phyloP scores from a whole-genome alignment of 306 rosid genomes.

The Vicia sativa region DNA sequence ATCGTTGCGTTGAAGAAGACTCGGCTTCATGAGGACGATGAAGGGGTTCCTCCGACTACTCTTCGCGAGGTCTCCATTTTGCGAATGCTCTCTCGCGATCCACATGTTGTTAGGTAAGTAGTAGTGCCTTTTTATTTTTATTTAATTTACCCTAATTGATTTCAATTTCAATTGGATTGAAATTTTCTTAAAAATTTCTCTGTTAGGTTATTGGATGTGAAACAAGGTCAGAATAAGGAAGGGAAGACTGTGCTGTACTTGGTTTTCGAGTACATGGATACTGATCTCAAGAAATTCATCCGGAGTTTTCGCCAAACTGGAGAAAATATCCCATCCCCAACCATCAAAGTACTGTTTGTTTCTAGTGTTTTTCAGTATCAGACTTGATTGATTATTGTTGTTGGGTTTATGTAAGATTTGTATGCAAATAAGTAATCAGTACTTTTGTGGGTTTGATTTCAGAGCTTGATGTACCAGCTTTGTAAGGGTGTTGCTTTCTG shows the following conservation, averaged over 20 bases:
- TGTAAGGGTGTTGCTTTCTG: constrained; percentile 98
- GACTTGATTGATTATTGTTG: background rate
- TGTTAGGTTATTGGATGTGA: constrained; percentile 76
- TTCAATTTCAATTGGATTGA: background rate
- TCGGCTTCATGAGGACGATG: constrained; percentile 95
- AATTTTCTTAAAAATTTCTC: background rate
- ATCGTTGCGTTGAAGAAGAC: constrained; percentile 95
- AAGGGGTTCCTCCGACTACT: constrained; percentile 98
- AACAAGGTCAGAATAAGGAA: constrained; percentile 90
- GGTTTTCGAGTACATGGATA: constrained; percentile 93
- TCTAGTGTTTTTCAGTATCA: background rate
- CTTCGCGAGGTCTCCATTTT: constrained; percentile 93
- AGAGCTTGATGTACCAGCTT: constrained; percentile 92
- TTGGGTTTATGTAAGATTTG: background rate
- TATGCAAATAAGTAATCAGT: background rate
- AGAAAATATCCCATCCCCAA: constrained; percentile 50
- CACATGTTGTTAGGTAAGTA: constrained; percentile 90
- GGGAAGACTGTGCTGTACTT: constrained; percentile 88
- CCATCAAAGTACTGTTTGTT: constrained; percentile 50
- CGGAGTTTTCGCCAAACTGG: constrained; percentile 70
- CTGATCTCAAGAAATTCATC: constrained; percentile 85
- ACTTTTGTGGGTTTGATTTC: constrained; percentile 2
- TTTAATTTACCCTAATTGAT: background rate
- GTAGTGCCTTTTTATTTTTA: background rate
- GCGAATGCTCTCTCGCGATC: constrained; percentile 93